A percentile compares a stretch with the other conserved stretches of the same genome.
These are phyloP conservation scores for Geotrichum bryndzae DNA, from an alignment of 1,139 yeast genomes.

Conservation along the genomic window DNA sequence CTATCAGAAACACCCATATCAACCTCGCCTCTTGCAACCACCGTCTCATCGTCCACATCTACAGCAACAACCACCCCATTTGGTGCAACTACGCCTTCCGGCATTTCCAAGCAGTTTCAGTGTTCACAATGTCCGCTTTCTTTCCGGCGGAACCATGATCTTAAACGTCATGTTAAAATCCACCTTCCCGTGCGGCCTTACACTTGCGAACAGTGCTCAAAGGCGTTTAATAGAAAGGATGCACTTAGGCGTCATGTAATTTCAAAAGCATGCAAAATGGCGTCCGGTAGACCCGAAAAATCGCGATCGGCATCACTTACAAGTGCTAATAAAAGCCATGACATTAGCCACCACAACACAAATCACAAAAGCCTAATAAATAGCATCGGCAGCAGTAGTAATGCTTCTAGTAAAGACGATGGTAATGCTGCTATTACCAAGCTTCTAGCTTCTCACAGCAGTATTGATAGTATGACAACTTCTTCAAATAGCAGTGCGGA, in stretches of 20 bases:
- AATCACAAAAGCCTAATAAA: not conserved
- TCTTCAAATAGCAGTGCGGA: not conserved
- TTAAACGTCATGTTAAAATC: slow-evolving; percentile 60
- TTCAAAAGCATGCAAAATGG: slow-evolving; percentile 17
- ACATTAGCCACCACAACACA: not conserved
- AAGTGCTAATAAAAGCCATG: not conserved
- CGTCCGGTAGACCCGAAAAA: not conserved
- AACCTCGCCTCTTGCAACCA: not conserved
- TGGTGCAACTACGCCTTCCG: not conserved
- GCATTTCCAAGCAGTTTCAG: slow-evolving; percentile 13
- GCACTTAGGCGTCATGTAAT: slow-evolving; percentile 44
- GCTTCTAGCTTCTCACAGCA: not conserved
- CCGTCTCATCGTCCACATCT: not conserved
- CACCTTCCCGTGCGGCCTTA: slow-evolving; percentile 50
- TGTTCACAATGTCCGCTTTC: slow-evolving; percentile 36
- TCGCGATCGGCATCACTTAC: not conserved
- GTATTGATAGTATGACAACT: not conserved
- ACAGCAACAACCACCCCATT: not conserved
- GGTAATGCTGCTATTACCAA: no score
- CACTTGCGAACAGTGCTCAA: slow-evolving; percentile 67
- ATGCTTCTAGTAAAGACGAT: no score
- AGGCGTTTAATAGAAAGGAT: slow-evolving; percentile 77
- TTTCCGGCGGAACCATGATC: slow-evolving; percentile 57
- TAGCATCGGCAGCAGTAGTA: not conserved
- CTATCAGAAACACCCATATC: not conserved